These are phyloP conservation scores for Magnaporthales sp. DNA, from an alignment of 2,329 filamentous ascomycete genomes.

Conservation along the genomic window DNA sequence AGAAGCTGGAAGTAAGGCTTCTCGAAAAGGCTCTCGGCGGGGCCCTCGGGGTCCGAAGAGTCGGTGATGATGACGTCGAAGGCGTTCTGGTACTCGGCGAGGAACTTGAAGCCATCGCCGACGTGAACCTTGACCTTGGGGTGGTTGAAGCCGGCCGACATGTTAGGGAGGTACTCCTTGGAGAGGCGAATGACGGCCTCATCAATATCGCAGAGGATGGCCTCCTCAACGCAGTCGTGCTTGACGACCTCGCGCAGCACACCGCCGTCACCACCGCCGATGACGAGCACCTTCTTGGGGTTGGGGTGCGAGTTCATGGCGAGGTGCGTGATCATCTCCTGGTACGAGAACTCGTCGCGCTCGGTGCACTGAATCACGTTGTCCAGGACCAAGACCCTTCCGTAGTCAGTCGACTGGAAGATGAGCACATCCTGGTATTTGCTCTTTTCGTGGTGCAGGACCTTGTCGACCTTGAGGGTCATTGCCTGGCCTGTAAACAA, in stretches of 20 bases:
- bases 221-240: slow-evolving; percentile 95
- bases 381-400: slow-evolving; percentile 92
- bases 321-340: slow-evolving; percentile 99
- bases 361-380: slow-evolving; percentile 99
- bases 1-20: slow-evolving; percentile 98
- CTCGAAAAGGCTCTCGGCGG: slow-evolving; percentile 93
- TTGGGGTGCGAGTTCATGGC: slow-evolving; percentile 98
- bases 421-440: slow-evolving; percentile 98
- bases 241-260: slow-evolving; percentile 98
- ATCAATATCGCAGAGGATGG: slow-evolving; percentile 95
- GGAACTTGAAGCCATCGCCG: slow-evolving; percentile 98
- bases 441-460: slow-evolving; percentile 98
- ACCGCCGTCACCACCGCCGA: slow-evolving; percentile 94
- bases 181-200: slow-evolving; percentile 97
- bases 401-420: slow-evolving; percentile 97
- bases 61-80: slow-evolving; percentile 99
- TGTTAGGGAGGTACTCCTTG: slow-evolving; percentile 93
- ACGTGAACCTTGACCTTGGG: slow-evolving; percentile 88
- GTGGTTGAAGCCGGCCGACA: slow-evolving; percentile 89
- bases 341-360: slow-evolving; percentile 98
- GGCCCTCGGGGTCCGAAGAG: slow-evolving; percentile 93
- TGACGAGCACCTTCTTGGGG: slow-evolving; percentile 97
- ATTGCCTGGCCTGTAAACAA: slow-evolving; percentile 71
- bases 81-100: slow-evolving; percentile 89
- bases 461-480: slow-evolving; percentile 95